Conservation (phyloP, 225 moss, liverwort and hornwort genomes). For the Anthoceros angustus region DNA sequence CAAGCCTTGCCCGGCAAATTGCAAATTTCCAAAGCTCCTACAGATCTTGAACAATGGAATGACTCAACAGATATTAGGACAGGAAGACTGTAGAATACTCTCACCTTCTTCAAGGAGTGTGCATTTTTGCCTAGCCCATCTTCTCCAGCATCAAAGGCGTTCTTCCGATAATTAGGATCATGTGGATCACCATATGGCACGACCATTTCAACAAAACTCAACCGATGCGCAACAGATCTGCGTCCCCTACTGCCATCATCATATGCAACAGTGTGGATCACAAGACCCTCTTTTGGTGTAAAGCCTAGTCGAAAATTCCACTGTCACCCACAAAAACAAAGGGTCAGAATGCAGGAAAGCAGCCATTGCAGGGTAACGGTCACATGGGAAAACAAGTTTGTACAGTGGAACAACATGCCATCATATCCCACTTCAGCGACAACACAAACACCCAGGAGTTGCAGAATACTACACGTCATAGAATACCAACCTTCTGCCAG, state of each 20-base stretch:
- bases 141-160: constrained; percentile 96
- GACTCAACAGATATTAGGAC: not conserved
- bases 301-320: constrained; percentile 98
- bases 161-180: constrained; percentile 97
- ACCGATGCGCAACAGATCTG: constrained; percentile 81
- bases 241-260: constrained; percentile 89
- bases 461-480: too few species aligned
- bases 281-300: constrained; percentile 84
- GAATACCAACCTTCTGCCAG: constrained; percentile 69
- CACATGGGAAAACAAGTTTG: too few species aligned
- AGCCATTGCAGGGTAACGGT: not conserved
- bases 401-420: too few species aligned
- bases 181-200: constrained; percentile 95
- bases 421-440: too few species aligned
- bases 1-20: too few species aligned
- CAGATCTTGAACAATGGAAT: not conserved
- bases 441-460: too few species aligned
- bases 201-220: constrained; percentile 98
- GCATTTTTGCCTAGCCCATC: constrained; percentile 94
- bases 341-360: not conserved
- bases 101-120: constrained; percentile 73
- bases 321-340: constrained; percentile 27
- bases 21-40: not conserved
- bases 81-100: not conserved
- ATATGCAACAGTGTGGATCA: constrained; percentile 88